Base-by-base conservation (phyloP, 2,329 filamentous ascomycete genomes). In the Aspergillus brasiliensis region DNA sequence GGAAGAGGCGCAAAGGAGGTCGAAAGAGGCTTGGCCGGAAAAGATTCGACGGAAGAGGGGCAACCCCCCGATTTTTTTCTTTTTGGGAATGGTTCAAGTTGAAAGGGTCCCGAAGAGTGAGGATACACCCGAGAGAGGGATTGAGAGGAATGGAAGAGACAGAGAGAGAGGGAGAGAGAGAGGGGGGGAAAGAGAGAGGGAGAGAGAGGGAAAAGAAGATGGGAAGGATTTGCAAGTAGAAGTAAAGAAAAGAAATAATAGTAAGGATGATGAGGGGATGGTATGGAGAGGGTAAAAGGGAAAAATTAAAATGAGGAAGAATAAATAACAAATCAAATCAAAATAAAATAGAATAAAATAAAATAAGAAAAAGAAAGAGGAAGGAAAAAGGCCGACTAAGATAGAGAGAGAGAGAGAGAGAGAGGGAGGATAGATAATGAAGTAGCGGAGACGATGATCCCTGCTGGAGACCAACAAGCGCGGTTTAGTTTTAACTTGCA, bases 11-110 rank as follows among this genome's bases (percentile, higher is more conserved):
- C 44, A 56, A 59, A 55, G 59, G 37, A 59, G 62, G 52, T 47
- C 55, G 51, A 59, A 51, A 63, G 61, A 64, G 59, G 64, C 63
- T 66, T 65, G 62, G 61, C 64, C 59, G 62, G 51, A 67, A 34
- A 81, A 80, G 15, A 73, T 64, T 69, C 25, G 47, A 51, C 28
- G 47, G 37, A 62, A 55, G 67, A 70, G 67, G 66, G 57, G 56
- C 51, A 23, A 59, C 57, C 38, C 48, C 48, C 56, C 31, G 48
- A 59, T 54, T 31, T 40, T 51, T 44, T 17, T 34, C 13, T 10
- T 34, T 34, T 34, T 34, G 31, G 31, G 31, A 34, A 34, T 34
- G 31, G 31, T 34, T 34, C 31, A 34, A 34, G 31, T 37, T 53
- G 25, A 38, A 25, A 23, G n/a, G 48, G 38, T 56, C 23, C 49